Conservation (phyloP, 306 rosid genomes). For the Lupinus albus region DNA sequence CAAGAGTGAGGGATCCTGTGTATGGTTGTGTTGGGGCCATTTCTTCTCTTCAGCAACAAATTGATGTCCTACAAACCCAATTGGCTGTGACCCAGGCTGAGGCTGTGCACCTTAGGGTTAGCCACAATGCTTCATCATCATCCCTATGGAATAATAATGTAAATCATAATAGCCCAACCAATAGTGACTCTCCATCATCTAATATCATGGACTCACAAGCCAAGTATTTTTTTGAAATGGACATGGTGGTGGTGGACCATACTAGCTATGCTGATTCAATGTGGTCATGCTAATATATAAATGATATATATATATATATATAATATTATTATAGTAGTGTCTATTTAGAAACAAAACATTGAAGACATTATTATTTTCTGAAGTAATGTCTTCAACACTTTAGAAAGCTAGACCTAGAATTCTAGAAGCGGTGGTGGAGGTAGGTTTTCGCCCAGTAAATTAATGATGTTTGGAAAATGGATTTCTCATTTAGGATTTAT, state of each 20-base stretch:
- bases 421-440: conserved; percentile 38
- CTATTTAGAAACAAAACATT: conserved; percentile 19
- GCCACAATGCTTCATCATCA: conserved; percentile 43
- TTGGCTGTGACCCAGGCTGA: conserved; percentile 75
- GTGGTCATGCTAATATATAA: conserved; percentile 50
- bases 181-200: conserved; percentile 62
- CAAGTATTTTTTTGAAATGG: conserved; percentile 41
- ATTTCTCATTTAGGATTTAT: conserved; percentile 36
- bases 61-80: conserved; percentile 70
- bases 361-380: conserved; percentile 26
- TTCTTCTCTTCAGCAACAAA: conserved; percentile 74
- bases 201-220: conserved; percentile 56
- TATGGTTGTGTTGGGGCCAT: conserved; percentile 90
- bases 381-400: conserved; percentile 34
- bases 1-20: conserved; percentile 86
- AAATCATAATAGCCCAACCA: conserved; percentile 56
- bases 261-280: conserved; percentile 60
- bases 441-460: conserved; percentile 61
- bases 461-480: conserved; percentile 28
- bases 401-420: conserved; percentile 27
- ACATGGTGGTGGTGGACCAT: conserved; percentile 51
- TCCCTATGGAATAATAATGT: conserved; percentile 36
- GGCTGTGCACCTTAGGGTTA: conserved; percentile 76
- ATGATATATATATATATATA: background rate
- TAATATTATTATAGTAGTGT: background rate